A percentile compares a stretch with the other conserved stretches of the same genome.
phyloP scores from a whole-genome alignment of 1,284 basidiomycete species.

The Cryptococcus sp. region DNA sequence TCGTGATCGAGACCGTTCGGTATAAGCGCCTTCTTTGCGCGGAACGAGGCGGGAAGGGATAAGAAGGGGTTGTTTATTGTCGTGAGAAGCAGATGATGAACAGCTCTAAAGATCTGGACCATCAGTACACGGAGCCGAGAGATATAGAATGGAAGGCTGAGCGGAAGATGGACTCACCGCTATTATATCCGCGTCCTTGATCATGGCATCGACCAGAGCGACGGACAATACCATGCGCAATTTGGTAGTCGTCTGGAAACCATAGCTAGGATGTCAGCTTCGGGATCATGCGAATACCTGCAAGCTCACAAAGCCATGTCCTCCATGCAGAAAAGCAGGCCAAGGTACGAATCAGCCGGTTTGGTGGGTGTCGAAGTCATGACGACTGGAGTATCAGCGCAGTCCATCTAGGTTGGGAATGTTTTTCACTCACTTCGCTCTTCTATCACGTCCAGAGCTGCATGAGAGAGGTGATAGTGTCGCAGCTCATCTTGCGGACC shows the following conservation, averaged over 20 bases:
- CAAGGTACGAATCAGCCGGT: conserved; percentile 45
- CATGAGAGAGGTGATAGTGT: conserved; percentile 45
- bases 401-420: background rate
- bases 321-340: conserved; percentile 47
- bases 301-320: conserved; percentile 46
- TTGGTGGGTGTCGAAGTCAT: conserved; percentile 39
- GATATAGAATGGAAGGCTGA: too few relatives aligned
- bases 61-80: conserved; percentile 42
- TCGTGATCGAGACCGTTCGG: conserved; percentile 2
- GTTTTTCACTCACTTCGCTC: conserved; percentile 42
- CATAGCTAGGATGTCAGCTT: conserved; percentile 26
- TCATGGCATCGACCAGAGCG: conserved; percentile 45
- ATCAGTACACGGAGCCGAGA: background rate
- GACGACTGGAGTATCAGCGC: conserved; percentile 24
- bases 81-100: conserved; percentile 41
- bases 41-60: conserved; percentile 28
- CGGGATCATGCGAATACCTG: background rate
- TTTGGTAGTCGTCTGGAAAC: conserved; percentile 44
- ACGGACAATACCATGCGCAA: conserved; percentile 44
- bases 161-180: conserved; percentile 20
- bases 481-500: conserved; percentile 39
- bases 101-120: conserved; percentile 39
- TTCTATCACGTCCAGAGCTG: conserved; percentile 46
- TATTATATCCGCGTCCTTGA: conserved; percentile 47
- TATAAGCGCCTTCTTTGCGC: conserved; percentile 8